Evolutionary conservation across 257 asterid species (phyloP).

Genomic region (Jacaranda mimosifolia): DNA sequence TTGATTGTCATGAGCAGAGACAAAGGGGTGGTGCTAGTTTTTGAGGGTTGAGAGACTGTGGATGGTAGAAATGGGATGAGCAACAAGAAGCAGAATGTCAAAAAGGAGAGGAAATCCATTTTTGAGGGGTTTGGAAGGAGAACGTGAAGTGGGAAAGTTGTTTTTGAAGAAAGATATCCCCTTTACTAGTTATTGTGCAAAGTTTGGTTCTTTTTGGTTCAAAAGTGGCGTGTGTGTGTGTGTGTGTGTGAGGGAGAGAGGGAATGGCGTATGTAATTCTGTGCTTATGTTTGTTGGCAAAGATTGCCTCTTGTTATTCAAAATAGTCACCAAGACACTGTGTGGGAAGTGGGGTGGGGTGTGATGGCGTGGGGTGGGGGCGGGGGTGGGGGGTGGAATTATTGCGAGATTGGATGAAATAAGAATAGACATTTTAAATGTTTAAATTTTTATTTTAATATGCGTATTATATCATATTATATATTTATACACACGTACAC

Average conservation of each 20-base stretch:
- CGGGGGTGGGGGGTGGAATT: too few species aligned
- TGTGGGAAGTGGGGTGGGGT: not conserved
- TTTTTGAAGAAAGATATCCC: conserved; percentile 43
- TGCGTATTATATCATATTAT: too few species aligned
- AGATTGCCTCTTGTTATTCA: conserved; percentile 29
- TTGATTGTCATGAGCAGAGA: conserved; percentile 75
- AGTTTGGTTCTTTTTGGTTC: conserved; percentile 30
- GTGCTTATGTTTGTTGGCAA: conserved; percentile 9
- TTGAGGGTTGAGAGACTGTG: conserved; percentile 33
- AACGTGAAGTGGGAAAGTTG: conserved; percentile 42
- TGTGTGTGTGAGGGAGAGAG: conserved; percentile 16
- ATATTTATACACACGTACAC: too few species aligned
- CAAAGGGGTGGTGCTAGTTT: conserved; percentile 37
- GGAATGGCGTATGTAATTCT: not conserved
- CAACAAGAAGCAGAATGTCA: conserved; percentile 42
- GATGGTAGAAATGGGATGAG: conserved; percentile 38
- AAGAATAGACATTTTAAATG: too few species aligned
- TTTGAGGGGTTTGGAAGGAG: conserved; percentile 35
- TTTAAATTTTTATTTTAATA: too few species aligned
- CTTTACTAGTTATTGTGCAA: conserved; percentile 24
- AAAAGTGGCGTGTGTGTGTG: conserved; percentile 29
- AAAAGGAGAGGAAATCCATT: conserved; percentile 51
- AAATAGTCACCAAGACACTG: conserved; percentile 26
- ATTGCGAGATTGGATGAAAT: too few species aligned
- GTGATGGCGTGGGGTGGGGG: not conserved